Percentiles rank a stretch among this genome's conserved stretches.
Evolutionary conservation across 2,329 filamentous ascomycete species (phyloP).

Genomic region (Ambrosiella xylebori): DNA sequence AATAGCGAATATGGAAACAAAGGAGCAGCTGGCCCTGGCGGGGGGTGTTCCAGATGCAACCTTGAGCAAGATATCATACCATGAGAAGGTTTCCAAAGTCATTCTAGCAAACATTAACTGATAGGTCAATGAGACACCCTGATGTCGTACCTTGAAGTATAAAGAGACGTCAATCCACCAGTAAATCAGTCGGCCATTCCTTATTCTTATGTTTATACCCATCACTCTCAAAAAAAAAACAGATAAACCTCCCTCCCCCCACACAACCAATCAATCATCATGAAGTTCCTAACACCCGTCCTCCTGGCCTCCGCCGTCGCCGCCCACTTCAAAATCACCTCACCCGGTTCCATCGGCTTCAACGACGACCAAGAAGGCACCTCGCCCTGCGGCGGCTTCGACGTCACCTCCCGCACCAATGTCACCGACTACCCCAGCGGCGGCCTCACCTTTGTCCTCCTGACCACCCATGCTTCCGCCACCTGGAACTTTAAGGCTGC

Average conservation of each 20-base stretch:
- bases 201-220: background rate
- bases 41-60: background rate
- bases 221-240: background rate
- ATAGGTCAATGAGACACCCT: background rate
- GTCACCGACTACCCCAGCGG: slow-evolving; percentile 9
- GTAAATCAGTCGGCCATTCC: background rate
- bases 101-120: background rate
- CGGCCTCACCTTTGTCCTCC: slow-evolving; percentile 8
- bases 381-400: slow-evolving; percentile 12
- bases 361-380: slow-evolving; percentile 11
- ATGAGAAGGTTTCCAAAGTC: background rate
- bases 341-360: slow-evolving; percentile 11
- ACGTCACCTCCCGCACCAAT: slow-evolving; percentile 10
- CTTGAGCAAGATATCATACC: background rate
- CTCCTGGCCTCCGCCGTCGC: slow-evolving; percentile 10
- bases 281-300: slow-evolving; percentile 12
- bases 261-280: background rate
- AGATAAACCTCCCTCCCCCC: no score
- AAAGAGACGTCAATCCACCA: background rate
- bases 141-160: background rate
- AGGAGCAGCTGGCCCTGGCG: background rate
- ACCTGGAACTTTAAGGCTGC: slow-evolving; percentile 11
- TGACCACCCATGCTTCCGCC: slow-evolving; percentile 11
- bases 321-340: slow-evolving; percentile 12
- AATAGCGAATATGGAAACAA: background rate